A percentile compares a stretch with the other conserved stretches of the same genome.
Evolutionary conservation across 1,284 basidiomycete genomes (phyloP).

Genomic region (Leucocoprinus gongylophorus): DNA sequence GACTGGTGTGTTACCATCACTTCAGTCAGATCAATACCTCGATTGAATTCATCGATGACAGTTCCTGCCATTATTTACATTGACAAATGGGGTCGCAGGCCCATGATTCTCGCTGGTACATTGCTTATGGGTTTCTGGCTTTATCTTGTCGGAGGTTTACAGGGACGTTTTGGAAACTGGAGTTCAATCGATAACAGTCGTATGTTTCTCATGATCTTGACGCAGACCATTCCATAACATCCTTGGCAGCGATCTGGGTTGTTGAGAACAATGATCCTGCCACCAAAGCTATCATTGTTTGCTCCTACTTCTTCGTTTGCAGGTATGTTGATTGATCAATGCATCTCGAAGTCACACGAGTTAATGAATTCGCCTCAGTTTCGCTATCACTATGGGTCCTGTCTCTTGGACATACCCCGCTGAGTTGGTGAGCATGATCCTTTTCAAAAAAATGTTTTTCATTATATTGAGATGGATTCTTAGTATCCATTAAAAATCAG

Average conservation of each 20-base stretch:
- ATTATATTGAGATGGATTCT: not conserved
- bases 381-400: constrained; percentile 72
- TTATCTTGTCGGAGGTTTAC: constrained; percentile 70
- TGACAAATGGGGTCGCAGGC: constrained; percentile 74
- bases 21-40: not conserved
- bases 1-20: constrained; percentile 31
- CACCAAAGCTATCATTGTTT: constrained; percentile 68
- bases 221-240: not conserved
- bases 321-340: constrained; percentile 20
- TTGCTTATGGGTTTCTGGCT: constrained; percentile 70
- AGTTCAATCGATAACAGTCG: constrained; percentile 34
- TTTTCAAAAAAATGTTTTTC: not conserved
- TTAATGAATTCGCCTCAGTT: constrained; percentile 26
- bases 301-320: constrained; percentile 70
- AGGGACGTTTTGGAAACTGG: constrained; percentile 63
- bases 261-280: constrained; percentile 47
- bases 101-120: constrained; percentile 61
- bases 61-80: constrained; percentile 73
- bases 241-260: constrained; percentile 44
- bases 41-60: not conserved
- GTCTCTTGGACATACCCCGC: constrained; percentile 66
- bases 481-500: constrained; percentile 60
- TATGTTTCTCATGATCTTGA: constrained; percentile 14
- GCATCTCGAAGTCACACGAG: not conserved
- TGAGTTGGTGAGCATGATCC: constrained; percentile 36